Evolutionary conservation across 2,329 filamentous ascomycete species (phyloP), one percentile per base, ranked within the genome.

Genomic region (Venturia pyrina): DNA sequence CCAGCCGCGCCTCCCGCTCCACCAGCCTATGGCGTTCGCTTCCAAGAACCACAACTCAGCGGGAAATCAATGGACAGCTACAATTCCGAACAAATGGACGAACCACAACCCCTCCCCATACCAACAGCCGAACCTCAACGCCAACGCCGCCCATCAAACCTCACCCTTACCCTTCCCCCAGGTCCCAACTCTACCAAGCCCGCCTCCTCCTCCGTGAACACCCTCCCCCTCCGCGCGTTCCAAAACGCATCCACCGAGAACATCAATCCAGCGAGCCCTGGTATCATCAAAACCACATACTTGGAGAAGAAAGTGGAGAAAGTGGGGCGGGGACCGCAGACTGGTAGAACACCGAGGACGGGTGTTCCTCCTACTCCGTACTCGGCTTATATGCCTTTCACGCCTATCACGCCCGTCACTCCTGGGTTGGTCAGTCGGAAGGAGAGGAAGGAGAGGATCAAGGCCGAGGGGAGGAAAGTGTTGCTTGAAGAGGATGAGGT

Each of bases 371-470:
- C 86, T 2, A 89, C 89, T 28, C 89, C 89, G 1, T 93, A 93
- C 75, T 86, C 85, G 65, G 89, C 90, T 0, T 93, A 93, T 70
- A 90, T 93, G 79, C 90, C 90, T 0, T 90, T 87, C 73, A 89
- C 87, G 7, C 89, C 89, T 1, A 80, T 90, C 61, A 83, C 91
- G 63, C 90, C 90, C 1, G 85, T 93, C 62, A 92, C 90, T 40
- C 89, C 90, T n/a, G 85, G 85, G 24, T 77, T 93, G 60, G 86
- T 90, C 19, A 90, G 86, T 32, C 85, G 82, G 75, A 83, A 85
- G 68, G 89, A 93, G 72, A 78, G 89, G 37, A 91, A 88, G 81
- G 80, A 83, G 73, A 87, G 86, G 81, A 85, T 81, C 79, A 85
- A 82, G 73, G 81, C 86, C 70, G 85, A 84, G 66, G 85, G 86